A percentile compares a stretch with the other conserved stretches of the same genome.
These are phyloP conservation scores for Candida xyloterini DNA, from an alignment of 805 yeast genomes.

Conservation along the genomic window DNA sequence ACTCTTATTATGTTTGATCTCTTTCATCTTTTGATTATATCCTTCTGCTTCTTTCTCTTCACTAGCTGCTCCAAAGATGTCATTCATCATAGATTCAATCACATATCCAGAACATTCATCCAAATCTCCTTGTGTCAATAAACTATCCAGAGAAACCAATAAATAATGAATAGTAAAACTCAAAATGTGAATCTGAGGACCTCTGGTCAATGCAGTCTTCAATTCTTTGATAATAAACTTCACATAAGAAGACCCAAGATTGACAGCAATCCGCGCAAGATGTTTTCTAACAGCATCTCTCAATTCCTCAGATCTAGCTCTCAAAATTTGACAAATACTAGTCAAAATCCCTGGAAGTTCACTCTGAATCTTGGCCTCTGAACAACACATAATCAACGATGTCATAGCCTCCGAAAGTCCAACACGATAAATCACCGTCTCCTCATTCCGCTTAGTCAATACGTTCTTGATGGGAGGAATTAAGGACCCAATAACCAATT, in stretches of 20 bases:
- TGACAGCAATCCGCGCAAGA: conserved; percentile 57
- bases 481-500: conserved; percentile 52
- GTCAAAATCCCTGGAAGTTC: conserved; percentile 82
- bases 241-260: conserved; percentile 72
- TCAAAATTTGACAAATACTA: conserved; percentile 80
- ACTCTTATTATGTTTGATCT: conserved; percentile 85
- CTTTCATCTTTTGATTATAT: conserved; percentile 80
- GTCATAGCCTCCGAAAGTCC: conserved; percentile 81
- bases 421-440: conserved; percentile 69
- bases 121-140: conserved; percentile 64
- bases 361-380: conserved; percentile 49
- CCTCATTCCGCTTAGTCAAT: conserved; percentile 67
- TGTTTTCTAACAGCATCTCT: conserved; percentile 83
- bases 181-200: conserved; percentile 90
- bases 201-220: conserved; percentile 73
- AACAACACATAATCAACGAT: conserved; percentile 59
- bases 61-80: conserved; percentile 86
- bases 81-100: conserved; percentile 82
- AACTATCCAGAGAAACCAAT: conserved; percentile 45
- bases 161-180: conserved; percentile 83
- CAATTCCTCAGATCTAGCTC: conserved; percentile 81
- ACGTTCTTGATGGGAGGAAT: conserved; percentile 60
- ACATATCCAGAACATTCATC: conserved; percentile 60
- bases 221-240: conserved; percentile 76
- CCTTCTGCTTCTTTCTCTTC: conserved; percentile 95